Percentiles rank a stretch among this genome's conserved stretches.
Evolutionary conservation across 1,284 basidiomycete genomes (phyloP).

Genomic region (Microbotryomycetes sp.): DNA sequence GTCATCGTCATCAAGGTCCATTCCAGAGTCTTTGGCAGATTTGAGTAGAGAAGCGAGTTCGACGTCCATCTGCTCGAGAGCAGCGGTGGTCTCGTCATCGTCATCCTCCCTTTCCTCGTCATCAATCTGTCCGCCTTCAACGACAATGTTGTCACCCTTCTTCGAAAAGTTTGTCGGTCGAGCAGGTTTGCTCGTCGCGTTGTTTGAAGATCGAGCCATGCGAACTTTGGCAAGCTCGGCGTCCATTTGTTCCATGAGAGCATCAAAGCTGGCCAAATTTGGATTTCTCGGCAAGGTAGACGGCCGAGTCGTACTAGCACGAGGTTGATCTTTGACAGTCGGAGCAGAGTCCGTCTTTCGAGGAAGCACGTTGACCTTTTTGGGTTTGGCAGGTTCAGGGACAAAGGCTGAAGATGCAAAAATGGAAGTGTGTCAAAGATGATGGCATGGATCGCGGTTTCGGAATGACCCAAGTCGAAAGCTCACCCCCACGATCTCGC

Average conservation of each 20-base stretch:
- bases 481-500: slow-evolving; percentile 62
- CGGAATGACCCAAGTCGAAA: neutral
- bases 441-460: neutral
- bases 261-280: slow-evolving; percentile 81
- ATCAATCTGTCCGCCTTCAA: neutral
- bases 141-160: neutral
- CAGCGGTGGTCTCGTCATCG: slow-evolving; percentile 4
- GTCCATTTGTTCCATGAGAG: slow-evolving; percentile 92
- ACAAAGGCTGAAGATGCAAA: slow-evolving; percentile 54
- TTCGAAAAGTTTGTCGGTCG: neutral
- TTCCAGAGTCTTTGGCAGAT: slow-evolving; percentile 4
- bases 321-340: neutral
- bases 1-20: slow-evolving; percentile 42
- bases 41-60: slow-evolving; percentile 6
- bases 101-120: slow-evolving; percentile 36
- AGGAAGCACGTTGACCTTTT: slow-evolving; percentile 29
- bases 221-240: slow-evolving; percentile 55
- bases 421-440: neutral
- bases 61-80: slow-evolving; percentile 16
- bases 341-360: neutral
- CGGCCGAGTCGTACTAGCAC: neutral
- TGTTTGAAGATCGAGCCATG: neutral
- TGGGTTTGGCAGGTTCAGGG: slow-evolving; percentile 42
- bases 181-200: neutral
- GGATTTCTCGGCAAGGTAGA: slow-evolving; percentile 44